Evolutionary conservation across 2,329 filamentous ascomycete species (phyloP).

Genomic region (Chaetomium globosum): DNA sequence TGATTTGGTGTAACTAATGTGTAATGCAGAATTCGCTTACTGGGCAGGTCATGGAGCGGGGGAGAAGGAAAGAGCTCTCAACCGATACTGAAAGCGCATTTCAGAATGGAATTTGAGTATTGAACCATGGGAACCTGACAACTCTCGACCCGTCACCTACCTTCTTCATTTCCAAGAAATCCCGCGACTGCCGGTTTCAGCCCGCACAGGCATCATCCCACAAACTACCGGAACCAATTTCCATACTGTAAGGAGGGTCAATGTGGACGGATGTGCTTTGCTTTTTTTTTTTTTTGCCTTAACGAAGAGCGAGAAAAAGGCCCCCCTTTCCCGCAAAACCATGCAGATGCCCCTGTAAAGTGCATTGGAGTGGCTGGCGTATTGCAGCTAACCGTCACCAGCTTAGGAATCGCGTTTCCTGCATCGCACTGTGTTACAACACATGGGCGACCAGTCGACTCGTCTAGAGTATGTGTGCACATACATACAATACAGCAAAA

Average conservation of each 20-base stretch:
- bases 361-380: not conserved
- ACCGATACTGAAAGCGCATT: not conserved
- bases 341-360: not conserved
- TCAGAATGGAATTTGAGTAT: not conserved
- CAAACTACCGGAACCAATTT: slow-evolving; percentile 23
- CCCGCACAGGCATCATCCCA: not conserved
- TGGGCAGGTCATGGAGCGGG: not conserved
- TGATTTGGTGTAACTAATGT: not conserved
- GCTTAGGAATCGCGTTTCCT: slow-evolving; percentile 25
- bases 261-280: slow-evolving; percentile 11
- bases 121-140: too few relatives aligned
- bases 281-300: too few relatives aligned
- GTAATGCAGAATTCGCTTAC: not conserved
- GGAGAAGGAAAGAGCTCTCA: not conserved
- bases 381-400: slow-evolving; percentile 22
- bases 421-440: slow-evolving; percentile 19
- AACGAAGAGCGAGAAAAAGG: too few relatives aligned
- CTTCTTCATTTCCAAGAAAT: not conserved
- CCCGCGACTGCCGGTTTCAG: not conserved
- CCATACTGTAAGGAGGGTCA: slow-evolving; percentile 25
- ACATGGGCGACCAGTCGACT: not conserved
- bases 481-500: not conserved
- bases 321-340: not conserved
- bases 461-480: not conserved
- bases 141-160: too few relatives aligned